A percentile compares a stretch with the other conserved stretches of the same genome.
These are phyloP conservation scores for Megacollybia platyphylla DNA, from an alignment of 1,284 basidiomycete species.

Conservation along the genomic window DNA sequence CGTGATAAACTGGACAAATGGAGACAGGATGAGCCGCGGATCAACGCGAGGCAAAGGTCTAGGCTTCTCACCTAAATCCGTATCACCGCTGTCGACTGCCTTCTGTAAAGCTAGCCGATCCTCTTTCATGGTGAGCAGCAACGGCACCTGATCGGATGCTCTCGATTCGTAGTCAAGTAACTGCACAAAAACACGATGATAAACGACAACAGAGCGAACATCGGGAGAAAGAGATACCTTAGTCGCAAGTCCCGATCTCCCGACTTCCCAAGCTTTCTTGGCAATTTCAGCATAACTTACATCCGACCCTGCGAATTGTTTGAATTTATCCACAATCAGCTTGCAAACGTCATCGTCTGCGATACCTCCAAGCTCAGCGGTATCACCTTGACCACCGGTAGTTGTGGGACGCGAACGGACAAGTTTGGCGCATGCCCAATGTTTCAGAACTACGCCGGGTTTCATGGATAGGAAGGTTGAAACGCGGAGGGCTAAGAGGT, in stretches of 20 bases:
- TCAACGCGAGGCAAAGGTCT: neutral
- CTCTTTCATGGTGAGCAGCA: constrained; percentile 90
- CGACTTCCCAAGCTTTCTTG: constrained; percentile 86
- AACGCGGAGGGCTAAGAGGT: constrained; percentile 87
- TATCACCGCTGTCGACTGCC: constrained; percentile 90
- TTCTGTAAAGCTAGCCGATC: constrained; percentile 82
- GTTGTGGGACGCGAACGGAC: constrained; percentile 49
- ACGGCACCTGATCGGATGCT: constrained; percentile 88
- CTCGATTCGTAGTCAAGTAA: constrained; percentile 86
- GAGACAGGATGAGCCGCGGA: neutral
- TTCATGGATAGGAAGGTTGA: constrained; percentile 76
- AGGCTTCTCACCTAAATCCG: constrained; percentile 67
- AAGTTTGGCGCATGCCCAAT: constrained; percentile 95
- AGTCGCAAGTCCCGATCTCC: constrained; percentile 76
- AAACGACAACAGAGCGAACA: neutral
- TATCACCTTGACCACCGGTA: constrained; percentile 34
- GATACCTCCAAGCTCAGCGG: constrained; percentile 33
- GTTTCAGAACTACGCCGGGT: constrained; percentile 81
- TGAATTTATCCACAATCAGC: constrained; percentile 82
- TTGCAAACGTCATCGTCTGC: constrained; percentile 68
- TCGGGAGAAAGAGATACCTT: constrained; percentile 37
- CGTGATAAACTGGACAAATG: constrained; percentile 65
- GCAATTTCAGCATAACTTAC: constrained; percentile 96
- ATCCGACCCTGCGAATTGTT: constrained; percentile 51
- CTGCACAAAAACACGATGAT: constrained; percentile 21